These are phyloP conservation scores for Kalmusia sp. DNA, from an alignment of 2,329 filamentous ascomycete species.

Conservation along the genomic window DNA sequence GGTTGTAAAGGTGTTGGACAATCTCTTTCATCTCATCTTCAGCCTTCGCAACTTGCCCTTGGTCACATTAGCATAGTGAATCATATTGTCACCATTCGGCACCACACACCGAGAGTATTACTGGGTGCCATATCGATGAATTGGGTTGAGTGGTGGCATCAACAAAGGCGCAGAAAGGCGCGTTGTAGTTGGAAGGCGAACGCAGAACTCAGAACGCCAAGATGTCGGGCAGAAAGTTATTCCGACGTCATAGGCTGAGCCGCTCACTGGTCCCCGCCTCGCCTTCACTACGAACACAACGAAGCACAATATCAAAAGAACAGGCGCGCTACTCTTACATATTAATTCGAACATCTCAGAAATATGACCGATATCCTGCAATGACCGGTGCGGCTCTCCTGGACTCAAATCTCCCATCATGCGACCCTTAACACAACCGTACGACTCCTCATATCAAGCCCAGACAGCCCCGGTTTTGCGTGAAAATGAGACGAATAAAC, in stretches of 20 bases:
- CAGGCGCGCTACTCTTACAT: background rate
- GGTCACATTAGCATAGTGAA: conserved; percentile 26
- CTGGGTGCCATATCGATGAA: conserved; percentile 7
- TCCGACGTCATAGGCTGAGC: conserved; percentile 9
- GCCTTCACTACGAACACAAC: background rate
- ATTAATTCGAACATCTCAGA: background rate
- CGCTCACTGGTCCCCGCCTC: background rate
- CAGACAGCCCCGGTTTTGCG: conserved; percentile 26
- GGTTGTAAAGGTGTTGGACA: conserved; percentile 67
- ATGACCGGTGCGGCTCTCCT: conserved; percentile 38
- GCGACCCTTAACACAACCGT: background rate
- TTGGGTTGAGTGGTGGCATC: background rate
- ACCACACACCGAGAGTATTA: background rate
- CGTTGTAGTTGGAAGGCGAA: background rate
- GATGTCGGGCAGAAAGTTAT: conserved; percentile 8
- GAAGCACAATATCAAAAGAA: background rate
- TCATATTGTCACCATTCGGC: background rate
- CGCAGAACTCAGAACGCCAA: conserved; percentile 10
- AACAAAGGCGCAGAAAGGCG: background rate
- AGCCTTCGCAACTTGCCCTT: conserved; percentile 28
- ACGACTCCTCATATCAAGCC: conserved; percentile 19
- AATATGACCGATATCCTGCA: conserved; percentile 25
- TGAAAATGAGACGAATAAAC: conserved; percentile 28
- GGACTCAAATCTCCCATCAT: conserved; percentile 24
- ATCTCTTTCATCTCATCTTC: conserved; percentile 65